Percentiles rank a stretch among this genome's conserved stretches.
Conservation (phyloP, 2,329 filamentous ascomycete genomes). For the Talaromyces albobiverticillius region DNA sequence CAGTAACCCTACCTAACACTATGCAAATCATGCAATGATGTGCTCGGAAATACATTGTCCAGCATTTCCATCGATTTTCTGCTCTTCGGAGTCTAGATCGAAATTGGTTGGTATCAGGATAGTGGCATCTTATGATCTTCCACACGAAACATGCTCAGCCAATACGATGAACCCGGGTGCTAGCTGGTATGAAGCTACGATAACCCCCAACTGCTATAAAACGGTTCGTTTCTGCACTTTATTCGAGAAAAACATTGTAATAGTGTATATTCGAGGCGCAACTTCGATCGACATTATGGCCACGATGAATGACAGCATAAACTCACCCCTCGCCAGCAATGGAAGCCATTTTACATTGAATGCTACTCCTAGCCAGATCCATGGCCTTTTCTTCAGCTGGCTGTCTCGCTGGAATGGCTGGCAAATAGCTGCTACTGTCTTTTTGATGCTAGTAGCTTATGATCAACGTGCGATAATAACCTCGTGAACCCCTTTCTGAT, state of each 20-base stretch:
- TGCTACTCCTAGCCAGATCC: background rate
- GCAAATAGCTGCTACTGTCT: constrained; percentile 47
- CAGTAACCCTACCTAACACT: no score
- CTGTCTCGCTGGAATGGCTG: constrained; percentile 40
- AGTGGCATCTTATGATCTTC: no score
- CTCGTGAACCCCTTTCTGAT: no score
- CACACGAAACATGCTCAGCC: no score
- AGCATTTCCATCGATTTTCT: background rate
- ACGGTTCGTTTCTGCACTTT: no score
- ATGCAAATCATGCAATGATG: background rate
- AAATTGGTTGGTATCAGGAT: no score
- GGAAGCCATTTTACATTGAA: background rate
- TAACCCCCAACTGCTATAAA: no score
- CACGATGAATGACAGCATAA: background rate
- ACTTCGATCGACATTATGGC: background rate
- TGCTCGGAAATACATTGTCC: background rate
- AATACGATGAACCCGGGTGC: no score
- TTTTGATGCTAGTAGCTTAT: constrained; percentile 68
- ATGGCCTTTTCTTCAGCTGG: background rate
- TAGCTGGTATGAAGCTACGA: no score
- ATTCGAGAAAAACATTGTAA: no score
- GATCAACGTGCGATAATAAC: constrained; percentile 67
- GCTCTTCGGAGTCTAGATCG: no score
- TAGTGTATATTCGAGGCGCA: no score
- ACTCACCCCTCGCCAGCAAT: background rate